Percentiles rank a stretch among this genome's conserved stretches.
phyloP scores from a whole-genome alignment of 108 stramenopile species.

The Discostella stelligeroides region DNA sequence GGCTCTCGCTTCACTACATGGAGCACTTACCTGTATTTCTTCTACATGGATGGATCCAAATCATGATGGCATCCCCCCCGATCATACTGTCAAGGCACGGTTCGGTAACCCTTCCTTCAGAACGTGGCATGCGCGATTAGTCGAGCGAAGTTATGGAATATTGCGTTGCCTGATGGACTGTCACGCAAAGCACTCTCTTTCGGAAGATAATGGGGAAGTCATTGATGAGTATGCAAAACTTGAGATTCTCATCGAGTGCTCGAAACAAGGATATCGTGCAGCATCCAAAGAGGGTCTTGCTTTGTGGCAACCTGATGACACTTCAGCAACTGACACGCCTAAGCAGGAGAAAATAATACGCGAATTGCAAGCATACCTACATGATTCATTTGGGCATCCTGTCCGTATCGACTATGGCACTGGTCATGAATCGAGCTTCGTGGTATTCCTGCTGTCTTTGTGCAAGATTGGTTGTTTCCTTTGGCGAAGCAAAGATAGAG shows the following conservation, averaged over 20 bases:
- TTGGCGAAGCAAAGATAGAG: slow-evolving; percentile 23
- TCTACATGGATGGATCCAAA: slow-evolving; percentile 55
- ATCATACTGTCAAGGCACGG: slow-evolving; percentile 46
- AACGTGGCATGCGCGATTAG: slow-evolving; percentile 72
- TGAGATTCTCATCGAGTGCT: slow-evolving; percentile 48
- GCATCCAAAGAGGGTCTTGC: slow-evolving; percentile 37
- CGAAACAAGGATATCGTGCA: slow-evolving; percentile 60
- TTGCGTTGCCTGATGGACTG: slow-evolving; percentile 58
- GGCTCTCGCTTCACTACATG: slow-evolving; percentile 80
- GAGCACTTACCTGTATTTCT: slow-evolving; percentile 62
- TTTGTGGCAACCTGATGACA: neutral
- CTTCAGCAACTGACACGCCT: neutral
- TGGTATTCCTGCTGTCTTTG: slow-evolving; percentile 79
- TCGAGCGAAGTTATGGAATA: slow-evolving; percentile 62
- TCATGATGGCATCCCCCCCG: slow-evolving; percentile 71
- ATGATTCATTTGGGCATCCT: slow-evolving; percentile 88
- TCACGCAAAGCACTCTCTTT: slow-evolving; percentile 32
- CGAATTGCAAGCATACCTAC: slow-evolving; percentile 83
- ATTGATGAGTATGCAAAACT: slow-evolving; percentile 15
- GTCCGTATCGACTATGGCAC: slow-evolving; percentile 94
- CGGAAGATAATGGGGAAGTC: slow-evolving; percentile 1
- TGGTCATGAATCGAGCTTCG: slow-evolving; percentile 94
- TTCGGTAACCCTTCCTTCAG: slow-evolving; percentile 87
- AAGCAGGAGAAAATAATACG: slow-evolving; percentile 56
- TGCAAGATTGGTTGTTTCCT: slow-evolving; percentile 75